Evolutionary conservation across 768 basidiomycete species (phyloP).

Genomic region (Coprinopsis strossmayeri): DNA sequence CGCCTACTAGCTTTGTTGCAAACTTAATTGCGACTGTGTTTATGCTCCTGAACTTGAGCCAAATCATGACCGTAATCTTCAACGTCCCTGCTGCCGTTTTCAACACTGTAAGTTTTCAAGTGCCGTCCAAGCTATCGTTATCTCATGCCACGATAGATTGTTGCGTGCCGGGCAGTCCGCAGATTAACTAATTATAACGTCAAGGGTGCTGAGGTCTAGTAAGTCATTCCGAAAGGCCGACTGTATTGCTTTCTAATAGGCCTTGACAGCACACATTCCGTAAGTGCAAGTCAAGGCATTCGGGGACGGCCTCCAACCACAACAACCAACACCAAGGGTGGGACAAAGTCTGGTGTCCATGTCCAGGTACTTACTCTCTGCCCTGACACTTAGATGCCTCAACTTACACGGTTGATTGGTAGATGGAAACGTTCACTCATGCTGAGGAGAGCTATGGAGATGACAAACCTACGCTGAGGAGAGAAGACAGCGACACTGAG

Average conservation of each 20-base stretch:
- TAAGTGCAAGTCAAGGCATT: neutral
- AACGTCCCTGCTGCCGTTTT: constrained; percentile 58
- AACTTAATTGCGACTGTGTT: constrained; percentile 47
- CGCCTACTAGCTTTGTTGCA: constrained; percentile 32
- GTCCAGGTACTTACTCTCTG: constrained; percentile 31
- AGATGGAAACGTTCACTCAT: constrained; percentile 47
- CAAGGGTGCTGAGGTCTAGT: constrained; percentile 39
- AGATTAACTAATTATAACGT: constrained; percentile 45
- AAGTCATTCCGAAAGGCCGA: no score
- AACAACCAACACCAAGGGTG: constrained; percentile 11
- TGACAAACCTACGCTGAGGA: constrained; percentile 16
- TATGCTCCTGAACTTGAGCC: constrained; percentile 60
- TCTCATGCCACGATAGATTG: constrained; percentile 32
- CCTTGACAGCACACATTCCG: no score
- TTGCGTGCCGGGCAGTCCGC: constrained; percentile 55
- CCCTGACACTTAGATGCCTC: neutral
- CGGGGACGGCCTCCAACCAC: constrained; percentile 5
- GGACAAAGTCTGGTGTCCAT: constrained; percentile 29
- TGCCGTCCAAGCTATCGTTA: neutral
- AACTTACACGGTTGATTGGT: neutral
- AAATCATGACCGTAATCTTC: constrained; percentile 61
- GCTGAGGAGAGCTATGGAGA: constrained; percentile 24
- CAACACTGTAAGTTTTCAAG: constrained; percentile 34
- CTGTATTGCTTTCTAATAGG: no score
- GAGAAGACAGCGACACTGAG: constrained; percentile 24